Evolutionary conservation across 768 basidiomycete genomes (phyloP), one percentile per base, ranked within the genome.

Genomic region (Trametes cingulata): DNA sequence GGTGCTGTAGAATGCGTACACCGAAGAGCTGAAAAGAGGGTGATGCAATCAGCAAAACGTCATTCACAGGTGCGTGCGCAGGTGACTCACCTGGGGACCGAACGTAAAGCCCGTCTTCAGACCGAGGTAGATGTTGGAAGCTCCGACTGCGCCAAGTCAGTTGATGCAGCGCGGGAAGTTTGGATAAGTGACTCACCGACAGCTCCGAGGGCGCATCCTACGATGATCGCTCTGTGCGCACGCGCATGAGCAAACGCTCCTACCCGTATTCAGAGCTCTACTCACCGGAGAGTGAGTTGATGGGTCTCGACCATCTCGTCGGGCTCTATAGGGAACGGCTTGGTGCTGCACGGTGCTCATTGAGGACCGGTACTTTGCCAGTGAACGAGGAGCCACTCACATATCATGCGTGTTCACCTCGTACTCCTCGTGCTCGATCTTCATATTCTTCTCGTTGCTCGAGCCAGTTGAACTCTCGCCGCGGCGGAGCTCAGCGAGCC

Each of bases 21-120:
- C 84, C 85, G 61, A 87, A 87, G 8, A 85, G 73, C 61, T 67
- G 43, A 10, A 41, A 19, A 20, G 12, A 15, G 41, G 13, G 41
- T 14, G 25, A 47, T 47, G 29, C 25, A 47, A 5, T 33, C 13
- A 53, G 37, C 27, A 22, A 48, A 51, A 22, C 57, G 49, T 35
- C 43, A 33, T n/a, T n/a, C n/a, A 39, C 12, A 29, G 12, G 19
- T 6, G 24, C 15, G 36, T 6, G 14, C n/a, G n/a, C 15, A n/a
- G 9, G 33, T n/a, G 15, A 60, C 55, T 17, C 42, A 66, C 65
- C 56, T 83, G 82, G 29, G 84, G 80, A 29, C 85, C 85, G 68
- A 87, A 86, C 2, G 83, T 85, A 69, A 85, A 85, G 22, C 85
- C 86, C 0, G 86, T 86, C 74, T 88, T 87, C 58, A 87, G 71